Percentiles rank a stretch among this genome's conserved stretches.
These are phyloP conservation scores for Malassezia brasiliensis DNA, from an alignment of 1,284 basidiomycete genomes.

Conservation along the genomic window DNA sequence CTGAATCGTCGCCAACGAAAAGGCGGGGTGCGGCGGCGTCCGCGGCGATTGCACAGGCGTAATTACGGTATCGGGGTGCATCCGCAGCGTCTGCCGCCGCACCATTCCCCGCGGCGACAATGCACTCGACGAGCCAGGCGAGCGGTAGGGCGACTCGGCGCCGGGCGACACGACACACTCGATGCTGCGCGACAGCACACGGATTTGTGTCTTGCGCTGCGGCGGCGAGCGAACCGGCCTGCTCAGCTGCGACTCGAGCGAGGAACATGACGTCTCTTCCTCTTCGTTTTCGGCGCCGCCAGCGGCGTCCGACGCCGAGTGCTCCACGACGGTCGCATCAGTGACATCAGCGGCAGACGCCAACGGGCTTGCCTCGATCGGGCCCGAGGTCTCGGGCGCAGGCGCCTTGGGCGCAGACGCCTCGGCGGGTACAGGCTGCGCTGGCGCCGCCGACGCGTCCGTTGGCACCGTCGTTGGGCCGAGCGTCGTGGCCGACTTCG, in stretches of 20 bases:
- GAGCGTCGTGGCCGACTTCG: no score
- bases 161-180: background rate
- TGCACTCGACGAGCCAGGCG: background rate
- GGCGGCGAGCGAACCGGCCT: background rate
- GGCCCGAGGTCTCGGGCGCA: no score
- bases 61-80: background rate
- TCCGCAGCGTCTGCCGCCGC: background rate
- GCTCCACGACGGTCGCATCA: background rate
- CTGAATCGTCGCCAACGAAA: background rate
- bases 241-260: slow-evolving; percentile 11
- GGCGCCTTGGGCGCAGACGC: background rate
- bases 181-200: slow-evolving; percentile 6
- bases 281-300: background rate
- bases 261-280: slow-evolving; percentile 3
- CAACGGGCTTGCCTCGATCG: no score
- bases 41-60: slow-evolving; percentile 1
- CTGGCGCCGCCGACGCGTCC: background rate
- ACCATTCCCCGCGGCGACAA: background rate
- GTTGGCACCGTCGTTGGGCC: background rate
- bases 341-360: background rate
- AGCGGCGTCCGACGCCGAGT: background rate
- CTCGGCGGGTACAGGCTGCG: background rate
- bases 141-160: background rate
- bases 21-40: background rate
- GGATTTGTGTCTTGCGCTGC: slow-evolving; percentile 5